phyloP scores from a whole-genome alignment of 2,329 filamentous ascomycete genomes.

The Dactylonectria macrodidyma region DNA sequence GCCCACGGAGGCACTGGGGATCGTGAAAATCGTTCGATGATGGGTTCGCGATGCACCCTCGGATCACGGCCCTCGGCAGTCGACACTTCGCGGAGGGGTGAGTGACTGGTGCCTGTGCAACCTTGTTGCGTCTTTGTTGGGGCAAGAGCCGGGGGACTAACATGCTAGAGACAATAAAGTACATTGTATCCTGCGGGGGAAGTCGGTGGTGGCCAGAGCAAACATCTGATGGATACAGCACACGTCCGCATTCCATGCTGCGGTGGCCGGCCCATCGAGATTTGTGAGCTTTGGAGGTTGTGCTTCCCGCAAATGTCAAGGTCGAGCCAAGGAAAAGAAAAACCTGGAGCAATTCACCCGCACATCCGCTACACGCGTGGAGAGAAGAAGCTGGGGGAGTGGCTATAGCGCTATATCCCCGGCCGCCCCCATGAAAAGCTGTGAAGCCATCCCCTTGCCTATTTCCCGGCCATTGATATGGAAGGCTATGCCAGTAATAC shows the following conservation, averaged over 20 bases:
- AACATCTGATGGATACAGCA: constrained; percentile 41
- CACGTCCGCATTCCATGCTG: constrained; percentile 9
- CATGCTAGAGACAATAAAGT: too few species aligned
- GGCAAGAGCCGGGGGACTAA: neutral
- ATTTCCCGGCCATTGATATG: constrained; percentile 13
- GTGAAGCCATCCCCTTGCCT: constrained; percentile 19
- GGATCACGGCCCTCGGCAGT: constrained; percentile 46
- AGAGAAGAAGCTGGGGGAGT: constrained; percentile 24
- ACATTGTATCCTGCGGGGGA: neutral
- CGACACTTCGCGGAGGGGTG: constrained; percentile 7
- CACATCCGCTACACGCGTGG: neutral
- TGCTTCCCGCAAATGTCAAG: constrained; percentile 10
- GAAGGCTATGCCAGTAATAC: constrained; percentile 9
- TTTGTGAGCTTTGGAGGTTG: constrained; percentile 6
- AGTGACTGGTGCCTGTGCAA: neutral
- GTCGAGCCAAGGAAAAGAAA: constrained; percentile 3
- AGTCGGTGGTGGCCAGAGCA: constrained; percentile 26
- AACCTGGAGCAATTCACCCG: constrained; percentile 22
- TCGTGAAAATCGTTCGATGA: constrained; percentile 41
- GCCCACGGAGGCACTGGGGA: constrained; percentile 2
- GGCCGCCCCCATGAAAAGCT: constrained; percentile 6
- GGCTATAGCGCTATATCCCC: constrained; percentile 13
- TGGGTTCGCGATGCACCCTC: constrained; percentile 34
- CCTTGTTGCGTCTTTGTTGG: neutral
- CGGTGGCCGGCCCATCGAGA: constrained; percentile 19